A percentile compares a stretch with the other conserved stretches of the same genome.
Evolutionary conservation across 148 eudicot genomes (phyloP).

Genomic region (Suaeda aralocaspica): DNA sequence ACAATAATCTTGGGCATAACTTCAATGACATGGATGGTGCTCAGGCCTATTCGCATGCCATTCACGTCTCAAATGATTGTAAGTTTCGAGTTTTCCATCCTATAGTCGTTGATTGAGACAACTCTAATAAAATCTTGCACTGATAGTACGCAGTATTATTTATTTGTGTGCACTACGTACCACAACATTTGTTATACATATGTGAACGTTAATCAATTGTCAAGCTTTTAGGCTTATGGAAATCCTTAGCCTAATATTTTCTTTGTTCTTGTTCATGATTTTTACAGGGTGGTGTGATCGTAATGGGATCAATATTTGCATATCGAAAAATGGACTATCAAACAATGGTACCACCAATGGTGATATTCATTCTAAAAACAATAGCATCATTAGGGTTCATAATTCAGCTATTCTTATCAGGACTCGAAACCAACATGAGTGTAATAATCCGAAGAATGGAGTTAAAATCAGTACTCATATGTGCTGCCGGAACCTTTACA

Average conservation of each 20-base stretch:
- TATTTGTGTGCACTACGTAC: too few species aligned
- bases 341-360: not conserved
- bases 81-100: not conserved
- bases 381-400: constrained; percentile 17
- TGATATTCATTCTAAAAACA: constrained; percentile 16
- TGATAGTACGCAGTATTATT: too few species aligned
- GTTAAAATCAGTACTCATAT: not conserved
- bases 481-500: not conserved
- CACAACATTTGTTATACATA: too few species aligned
- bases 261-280: too few species aligned
- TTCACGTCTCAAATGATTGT: constrained; percentile 23
- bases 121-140: too few species aligned
- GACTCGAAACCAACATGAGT: constrained; percentile 22
- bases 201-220: too few species aligned
- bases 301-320: constrained; percentile 13
- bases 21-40: constrained; percentile 5
- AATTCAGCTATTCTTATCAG: constrained; percentile 16
- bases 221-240: too few species aligned
- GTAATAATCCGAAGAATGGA: not conserved
- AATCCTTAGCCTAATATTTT: too few species aligned
- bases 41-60: constrained; percentile 25
- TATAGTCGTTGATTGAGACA: too few species aligned
- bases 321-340: not conserved
- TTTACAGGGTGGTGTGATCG: constrained; percentile 24
- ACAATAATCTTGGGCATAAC: constrained; percentile 8